phyloP scores from a whole-genome alignment of 352 stramenopile genomes.

The Pythium brachiatum region DNA sequence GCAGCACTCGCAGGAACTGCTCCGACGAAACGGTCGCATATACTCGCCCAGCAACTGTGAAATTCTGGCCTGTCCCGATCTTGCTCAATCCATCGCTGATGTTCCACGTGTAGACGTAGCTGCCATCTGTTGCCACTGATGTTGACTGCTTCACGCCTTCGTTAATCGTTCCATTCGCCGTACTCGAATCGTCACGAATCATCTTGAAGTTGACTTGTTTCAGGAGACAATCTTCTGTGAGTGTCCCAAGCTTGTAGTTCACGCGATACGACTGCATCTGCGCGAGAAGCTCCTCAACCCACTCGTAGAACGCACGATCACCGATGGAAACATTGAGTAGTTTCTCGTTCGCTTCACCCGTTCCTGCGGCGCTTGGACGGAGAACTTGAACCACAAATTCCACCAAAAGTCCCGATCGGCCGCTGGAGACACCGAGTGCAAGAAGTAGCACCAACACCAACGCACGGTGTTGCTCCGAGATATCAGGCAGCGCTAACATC shows the following conservation, averaged over 20 bases:
- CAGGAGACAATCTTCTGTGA: slow-evolving; percentile 37
- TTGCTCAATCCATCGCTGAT: slow-evolving; percentile 43
- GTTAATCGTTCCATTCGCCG: slow-evolving; percentile 18
- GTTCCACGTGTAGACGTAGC: slow-evolving; percentile 63
- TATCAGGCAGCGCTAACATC: slow-evolving; percentile 27
- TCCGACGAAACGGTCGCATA: slow-evolving; percentile 37
- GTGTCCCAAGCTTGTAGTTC: slow-evolving; percentile 47
- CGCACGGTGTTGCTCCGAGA: slow-evolving; percentile 28
- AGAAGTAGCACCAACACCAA: slow-evolving; percentile 49
- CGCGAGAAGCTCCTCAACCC: slow-evolving; percentile 37
- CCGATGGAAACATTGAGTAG: slow-evolving; percentile 4
- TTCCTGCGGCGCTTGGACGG: neutral
- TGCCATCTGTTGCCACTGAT: slow-evolving; percentile 62
- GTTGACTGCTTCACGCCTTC: slow-evolving; percentile 10
- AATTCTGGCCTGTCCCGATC: slow-evolving; percentile 68
- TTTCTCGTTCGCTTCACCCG: neutral
- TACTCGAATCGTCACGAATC: neutral
- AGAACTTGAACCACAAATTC: slow-evolving; percentile 45
- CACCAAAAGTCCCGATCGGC: slow-evolving; percentile 45
- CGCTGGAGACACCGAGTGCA: slow-evolving; percentile 54
- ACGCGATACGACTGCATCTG: slow-evolving; percentile 56
- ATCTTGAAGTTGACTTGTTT: slow-evolving; percentile 52
- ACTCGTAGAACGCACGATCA: slow-evolving; percentile 33
- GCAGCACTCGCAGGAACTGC: slow-evolving; percentile 29
- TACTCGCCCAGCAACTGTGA: slow-evolving; percentile 67